Evolutionary conservation across 805 yeast genomes (phyloP), one percentile per base, ranked within the genome.

Genomic region (Grigorovia yakushimaensis): DNA sequence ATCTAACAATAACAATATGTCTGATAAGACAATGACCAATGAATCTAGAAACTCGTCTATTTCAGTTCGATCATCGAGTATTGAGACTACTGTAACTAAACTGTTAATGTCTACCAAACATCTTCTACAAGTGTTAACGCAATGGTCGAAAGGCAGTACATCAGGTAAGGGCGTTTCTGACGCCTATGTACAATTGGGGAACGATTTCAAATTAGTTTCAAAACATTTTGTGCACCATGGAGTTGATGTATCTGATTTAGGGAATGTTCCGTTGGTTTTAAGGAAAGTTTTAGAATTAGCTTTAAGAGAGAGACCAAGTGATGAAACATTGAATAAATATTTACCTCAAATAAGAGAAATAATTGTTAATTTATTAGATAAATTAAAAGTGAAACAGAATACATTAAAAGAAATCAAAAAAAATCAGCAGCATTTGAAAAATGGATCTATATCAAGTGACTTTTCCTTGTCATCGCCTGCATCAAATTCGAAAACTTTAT

Each of bases 121-220:
- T 49, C 71, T 91, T 11, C 70, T 93, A n/a, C 95, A 87, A 57
- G 76, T 86, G 17, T 69, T 93, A 45, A 87, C 94, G 0, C 86
- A 80, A 51, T 93, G 99, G 99, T 89, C 98, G 1, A 73, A 78
- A 51, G 79, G 78, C 20, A 73, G 76, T n/a, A 88, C 87, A 5
- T 74, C 82, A 21, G 98, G 89, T 42, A 77, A 78, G 47, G 86
- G 78, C 52, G 97, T 93, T 2, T 87, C 96, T 2, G 87, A 88
- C 57, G 84, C 88, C 3, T 93, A 88, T 62, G 98, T 93, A 15
- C 82, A 79, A 53, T 74, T 93, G 24, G 98, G 98, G 0, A 93
- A 89, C 59, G 97, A 91, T 64, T 93, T 88, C 71, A 81, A 91
- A 55, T 78, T 85, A 3, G 86, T 94, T 0, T 80, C 89, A 20